Conservation (phyloP, 2,329 filamentous ascomycete genomes). For the Neonectria neomacrospora region DNA sequence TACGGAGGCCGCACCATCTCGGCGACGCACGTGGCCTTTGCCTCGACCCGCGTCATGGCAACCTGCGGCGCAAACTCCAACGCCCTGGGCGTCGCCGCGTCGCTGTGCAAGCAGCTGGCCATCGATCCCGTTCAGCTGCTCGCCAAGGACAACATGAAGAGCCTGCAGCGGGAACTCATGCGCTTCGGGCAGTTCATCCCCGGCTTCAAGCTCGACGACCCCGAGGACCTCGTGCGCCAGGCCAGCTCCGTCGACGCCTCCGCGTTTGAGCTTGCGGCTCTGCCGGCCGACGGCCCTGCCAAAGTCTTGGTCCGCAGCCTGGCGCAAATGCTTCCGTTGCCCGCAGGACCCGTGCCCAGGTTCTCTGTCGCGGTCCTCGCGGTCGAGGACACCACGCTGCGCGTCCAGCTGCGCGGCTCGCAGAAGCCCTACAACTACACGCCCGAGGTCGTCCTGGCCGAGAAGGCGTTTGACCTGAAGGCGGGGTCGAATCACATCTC, state of each 20-base stretch:
- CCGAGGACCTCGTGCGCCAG: conserved; percentile 30
- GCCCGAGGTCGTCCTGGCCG: conserved; percentile 36
- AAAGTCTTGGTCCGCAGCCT: conserved; percentile 40
- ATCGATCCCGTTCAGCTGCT: conserved; percentile 37
- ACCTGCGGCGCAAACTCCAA: conserved; percentile 41
- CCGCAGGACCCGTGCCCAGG: conserved; percentile 31
- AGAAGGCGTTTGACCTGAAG: conserved; percentile 24
- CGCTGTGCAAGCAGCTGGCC: conserved; percentile 34
- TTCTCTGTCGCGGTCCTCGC: conserved; percentile 33
- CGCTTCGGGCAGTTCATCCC: conserved; percentile 40
- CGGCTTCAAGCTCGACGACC: conserved; percentile 38
- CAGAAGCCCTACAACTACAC: conserved; percentile 43
- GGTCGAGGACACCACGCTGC: conserved; percentile 32
- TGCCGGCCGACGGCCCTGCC: conserved; percentile 38
- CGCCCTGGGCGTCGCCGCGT: conserved; percentile 37
- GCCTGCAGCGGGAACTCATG: conserved; percentile 40
- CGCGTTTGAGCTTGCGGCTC: conserved; percentile 28
- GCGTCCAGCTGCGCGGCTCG: conserved; percentile 40
- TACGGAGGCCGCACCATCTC: conserved; percentile 43
- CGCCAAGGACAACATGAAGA: conserved; percentile 38
- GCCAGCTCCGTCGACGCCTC: conserved; percentile 24
- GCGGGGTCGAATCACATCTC: conserved; percentile 33
- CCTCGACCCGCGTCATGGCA: conserved; percentile 42
- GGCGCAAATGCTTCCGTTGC: conserved; percentile 40
- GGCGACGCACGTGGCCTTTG: conserved; percentile 40